phyloP scores from a whole-genome alignment of 176 grass and related monocot species.

The Lolium multiflorum region DNA sequence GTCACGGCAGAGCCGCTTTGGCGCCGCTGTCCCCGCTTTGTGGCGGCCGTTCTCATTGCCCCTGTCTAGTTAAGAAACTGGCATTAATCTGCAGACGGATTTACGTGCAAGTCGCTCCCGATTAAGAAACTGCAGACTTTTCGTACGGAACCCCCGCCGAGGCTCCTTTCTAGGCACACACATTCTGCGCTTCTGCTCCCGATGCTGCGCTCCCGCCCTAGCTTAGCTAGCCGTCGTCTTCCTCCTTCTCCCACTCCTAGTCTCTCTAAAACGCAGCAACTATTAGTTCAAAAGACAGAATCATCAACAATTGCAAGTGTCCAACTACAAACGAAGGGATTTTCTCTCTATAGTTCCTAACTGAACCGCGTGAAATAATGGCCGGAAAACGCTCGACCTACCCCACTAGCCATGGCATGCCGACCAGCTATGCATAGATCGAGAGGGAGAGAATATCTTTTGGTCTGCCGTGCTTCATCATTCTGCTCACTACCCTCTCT shows the following conservation, averaged over 20 bases:
- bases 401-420: conserved; percentile 44
- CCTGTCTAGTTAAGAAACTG: conserved; percentile 30
- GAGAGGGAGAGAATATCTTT: conserved; percentile 49
- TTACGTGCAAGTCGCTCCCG: conserved; percentile 58
- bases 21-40: conserved; percentile 66
- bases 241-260: background rate
- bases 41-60: conserved; percentile 36
- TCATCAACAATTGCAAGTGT: background rate
- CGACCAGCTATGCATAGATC: conserved; percentile 41
- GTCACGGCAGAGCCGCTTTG: conserved; percentile 63
- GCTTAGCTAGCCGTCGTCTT: conserved; percentile 11
- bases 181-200: conserved; percentile 97
- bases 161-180: conserved; percentile 85
- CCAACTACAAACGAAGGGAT: background rate
- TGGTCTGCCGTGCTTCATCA: conserved; percentile 63
- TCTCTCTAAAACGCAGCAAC: background rate
- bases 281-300: background rate
- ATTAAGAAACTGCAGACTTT: conserved; percentile 42
- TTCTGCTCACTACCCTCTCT: conserved; percentile 70
- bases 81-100: conserved; percentile 48
- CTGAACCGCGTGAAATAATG: conserved; percentile 41
- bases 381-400: conserved; percentile 49
- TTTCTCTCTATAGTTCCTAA: background rate
- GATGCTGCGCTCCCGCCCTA: conserved; percentile 35
- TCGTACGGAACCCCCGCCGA: conserved; percentile 53